Evolutionary conservation across 1,284 basidiomycete genomes (phyloP), one percentile per base, ranked within the genome.

Genomic region (Heterobasidion occidentale): DNA sequence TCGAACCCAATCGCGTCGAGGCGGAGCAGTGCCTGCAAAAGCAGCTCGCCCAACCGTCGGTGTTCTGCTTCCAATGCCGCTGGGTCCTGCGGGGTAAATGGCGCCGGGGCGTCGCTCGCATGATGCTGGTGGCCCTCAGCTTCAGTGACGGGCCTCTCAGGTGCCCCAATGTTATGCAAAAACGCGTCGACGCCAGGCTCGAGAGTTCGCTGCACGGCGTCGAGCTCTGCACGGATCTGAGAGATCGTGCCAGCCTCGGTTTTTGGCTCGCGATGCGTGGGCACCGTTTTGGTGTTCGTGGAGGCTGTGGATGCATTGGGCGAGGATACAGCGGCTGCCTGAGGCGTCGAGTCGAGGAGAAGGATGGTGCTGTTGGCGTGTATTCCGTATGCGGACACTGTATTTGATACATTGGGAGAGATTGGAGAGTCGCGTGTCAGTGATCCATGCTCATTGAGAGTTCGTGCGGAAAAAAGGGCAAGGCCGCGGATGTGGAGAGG

Each of bases 1-100:
- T 88, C 83, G 33, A 85, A 74, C 36, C 72, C 71, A 64, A 92
- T 76, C 53, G 84, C 84, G 64, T 94, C 91, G 34, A 94, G 73
- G 46, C 88, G 79, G 8, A 94, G 76, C 27, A 94, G 74, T 14
- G 81, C 77, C 68, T 93, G 91, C 33, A 93, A 74, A 33, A 94
- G 75, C 54, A 89, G 70, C 69, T 91, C 89, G 19, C 79, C 83
- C 49, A 91, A 69, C 9, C 86, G 77, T 11, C 72, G 67, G 61
- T 88, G 85, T 59, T 88, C 64, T 20, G 59, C 60, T 35, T 54
- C 55, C 14, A 57, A 57, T 34, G 61, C 51, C 34, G 57, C 56
- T 11, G 17, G 57, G 58, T 5, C 46, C 27, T 48, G 46, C 15
- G 19, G 27, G 19, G n/a, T 20, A 6, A 17, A n/a, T 17, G 46